Base-by-base conservation (phyloP, 1,284 basidiomycete genomes). In the Microbotryomycetes sp. region DNA sequence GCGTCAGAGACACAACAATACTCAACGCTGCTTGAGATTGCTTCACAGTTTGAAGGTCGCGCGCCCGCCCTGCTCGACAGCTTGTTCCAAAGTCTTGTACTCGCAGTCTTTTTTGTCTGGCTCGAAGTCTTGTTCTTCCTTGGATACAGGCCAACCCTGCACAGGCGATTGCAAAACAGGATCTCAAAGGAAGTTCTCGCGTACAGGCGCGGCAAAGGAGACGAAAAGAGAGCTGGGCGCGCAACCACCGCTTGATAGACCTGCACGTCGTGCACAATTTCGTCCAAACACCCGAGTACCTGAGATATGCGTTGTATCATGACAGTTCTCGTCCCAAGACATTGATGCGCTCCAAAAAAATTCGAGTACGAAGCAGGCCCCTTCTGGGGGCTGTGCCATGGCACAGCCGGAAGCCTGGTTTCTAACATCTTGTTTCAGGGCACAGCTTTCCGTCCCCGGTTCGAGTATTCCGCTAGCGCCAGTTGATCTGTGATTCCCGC, bases 41-140 rank as follows among this genome's bases (percentile, higher is more conserved):
- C 13, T n/a, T 16, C 23, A 6, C 56, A 72, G 62, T 74, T 72
- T 26, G 73, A 74, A 61, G 69, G 69, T 21, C 66, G 73, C 26
- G 72, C 72, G 9, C 73, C 73, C 1, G 73, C 73, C 7, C 56
- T 74, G 9, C 54, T 74, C 54, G 69, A 71, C 51, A 69, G 64
- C 26, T 60, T 73, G 13, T 59, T 73, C 15, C 72, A 73, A 52
- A 69, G 64, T 15, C 58, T 71, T 51, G 70, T 71, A 7, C 64
- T 71, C 41, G 70, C 70, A 41, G 70, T 70, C 47, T 73, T 73
- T 49, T 74, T 74, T 61, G 71, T 74, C 41, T 74, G 57, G 31
- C 66, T 73, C 59, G 71, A 73, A 48, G 62, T 69, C 31, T 62
- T 73, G 21, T 74, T 73, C 65, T 56, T 59, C 48, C 54, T 70